These are phyloP conservation scores for Spergularia marina DNA, from an alignment of 148 eudicot species.

Conservation along the genomic window DNA sequence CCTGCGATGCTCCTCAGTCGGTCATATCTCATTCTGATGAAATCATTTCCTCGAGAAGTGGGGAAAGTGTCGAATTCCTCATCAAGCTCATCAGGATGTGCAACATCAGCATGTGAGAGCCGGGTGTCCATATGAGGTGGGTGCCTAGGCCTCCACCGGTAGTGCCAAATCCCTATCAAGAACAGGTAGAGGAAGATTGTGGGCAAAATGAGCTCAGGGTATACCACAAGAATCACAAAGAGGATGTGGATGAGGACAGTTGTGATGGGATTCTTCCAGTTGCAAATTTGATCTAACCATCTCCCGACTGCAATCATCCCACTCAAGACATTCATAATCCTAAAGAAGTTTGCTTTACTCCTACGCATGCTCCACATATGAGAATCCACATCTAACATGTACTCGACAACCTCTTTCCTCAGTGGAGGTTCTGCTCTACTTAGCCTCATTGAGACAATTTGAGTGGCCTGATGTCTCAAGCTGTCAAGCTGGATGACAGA, in stretches of 20 bases:
- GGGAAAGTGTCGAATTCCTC: conserved; percentile 59
- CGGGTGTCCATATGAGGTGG: conserved; percentile 65
- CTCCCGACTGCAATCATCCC: conserved; percentile 46
- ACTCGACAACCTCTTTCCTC: conserved; percentile 67
- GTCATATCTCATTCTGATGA: conserved; percentile 55
- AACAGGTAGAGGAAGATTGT: conserved; percentile 52
- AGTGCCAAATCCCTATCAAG: conserved; percentile 51
- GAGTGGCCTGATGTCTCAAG: conserved; percentile 68
- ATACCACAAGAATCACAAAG: conserved; percentile 42
- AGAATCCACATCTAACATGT: conserved; percentile 61
- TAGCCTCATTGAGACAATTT: conserved; percentile 51
- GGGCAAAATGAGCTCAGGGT: conserved; percentile 55
- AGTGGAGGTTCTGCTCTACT: conserved; percentile 68
- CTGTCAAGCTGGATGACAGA: conserved; percentile 54
- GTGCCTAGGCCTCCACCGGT: conserved; percentile 55
- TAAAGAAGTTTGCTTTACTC: conserved; percentile 64
- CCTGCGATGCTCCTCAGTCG: conserved; percentile 56
- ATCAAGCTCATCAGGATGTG: conserved; percentile 51
- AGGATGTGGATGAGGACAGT: conserved; percentile 52
- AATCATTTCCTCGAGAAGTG: conserved; percentile 36
- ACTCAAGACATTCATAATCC: conserved; percentile 51
- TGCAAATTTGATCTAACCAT: conserved; percentile 67
- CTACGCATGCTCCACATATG: conserved; percentile 70
- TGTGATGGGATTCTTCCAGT: conserved; percentile 55
- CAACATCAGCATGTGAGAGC: conserved; percentile 48